Evolutionary conservation across 352 stramenopile genomes (phyloP), one percentile per base, ranked within the genome.

Genomic region (Pythium pectinolyticum): DNA sequence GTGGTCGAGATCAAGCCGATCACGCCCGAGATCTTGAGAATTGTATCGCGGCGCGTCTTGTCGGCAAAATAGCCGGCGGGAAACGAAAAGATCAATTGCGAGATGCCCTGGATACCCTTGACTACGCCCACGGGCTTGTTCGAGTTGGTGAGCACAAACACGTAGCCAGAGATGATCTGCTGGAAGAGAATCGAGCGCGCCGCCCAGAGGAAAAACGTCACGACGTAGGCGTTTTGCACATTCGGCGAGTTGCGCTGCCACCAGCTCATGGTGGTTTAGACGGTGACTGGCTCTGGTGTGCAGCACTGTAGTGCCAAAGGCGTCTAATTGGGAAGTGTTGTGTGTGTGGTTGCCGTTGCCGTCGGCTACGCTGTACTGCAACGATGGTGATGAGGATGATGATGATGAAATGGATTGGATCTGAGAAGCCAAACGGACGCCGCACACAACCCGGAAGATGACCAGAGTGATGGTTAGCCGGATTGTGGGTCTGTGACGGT

Each of bases 131-230:
- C 75, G 0, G 79, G 47, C 25, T 72, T 56, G 57, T 80, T 88
- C 0, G 78, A 90, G 2, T 48, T 61, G 5, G 79, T 88, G 22
- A 90, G 66, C 30, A 84, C 66, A 31, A 72, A 85, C 15, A 91
- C 56, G 61, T 90, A 91, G 45, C 77, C 80, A 0, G 74, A 73
- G 5, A 89, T 43, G 14, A 89, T 63, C 28, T 87, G 73, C 61
- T 91, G 73, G 6, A 67, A 82, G 19, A 87, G 63, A 39, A 91
- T 79, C 74, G 75, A 85, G 57, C 79, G 73, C 30, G 79, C 77
- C 5, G 82, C 82, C 82, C 82, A 90, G 50, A 84, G 85, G 76
- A 90, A 90, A 62, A 90, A 77, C 57, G 78, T 89, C 64, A 88
- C 86, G 49, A 84, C 25, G 70, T 90, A 90, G 30, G 82, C 73